Base-by-base conservation (phyloP, 2,329 filamentous ascomycete species). In the Cladophialophora bantiana region DNA sequence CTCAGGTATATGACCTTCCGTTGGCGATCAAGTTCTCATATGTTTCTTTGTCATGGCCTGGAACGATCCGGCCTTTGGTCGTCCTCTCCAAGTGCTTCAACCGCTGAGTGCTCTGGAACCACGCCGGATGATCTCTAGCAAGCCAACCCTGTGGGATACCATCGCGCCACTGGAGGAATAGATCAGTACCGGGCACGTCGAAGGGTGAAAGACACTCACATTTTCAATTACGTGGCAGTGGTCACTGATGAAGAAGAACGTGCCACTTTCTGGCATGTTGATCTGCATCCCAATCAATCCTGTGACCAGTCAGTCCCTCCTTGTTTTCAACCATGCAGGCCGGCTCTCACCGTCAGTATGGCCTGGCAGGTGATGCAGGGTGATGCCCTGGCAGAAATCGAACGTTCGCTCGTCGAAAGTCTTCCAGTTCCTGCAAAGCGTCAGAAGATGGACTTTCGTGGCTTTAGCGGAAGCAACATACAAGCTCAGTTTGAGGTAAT, bases 221-320 rank as follows among this genome's bases (percentile, higher is more conserved):
- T 72, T 72, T 57, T 72, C 71, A 31, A 71, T 72, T 50, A 71
- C 70, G 53, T 72, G 71, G 65, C 70, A 72, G 61, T 72, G 71
- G 54, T 72, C 71, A 40, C 65, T 70, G 35, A 71, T 72, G 53
- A 71, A 72, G 45, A 72, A 59, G 61, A 67, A 72, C 38, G 71
- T 72, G 6, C 71, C 71, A 56, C 67, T 70, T n/a, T 70, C 66
- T 0, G 66, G 71, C 71, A 72, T 70, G 40, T 72, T 72, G 66
- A 72, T 70, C 64, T 72, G 71, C 71, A 72, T 72, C 36, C 69
- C 70, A 53, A 71, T 70, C 57, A 72, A 55, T 26, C 71, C 69
- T 70, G 59, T 20, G 12, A 40, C 20, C 45, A 42, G 45, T 68
- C 65, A 70, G 68, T 42, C 57, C 31, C 32, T 20, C 20, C 15